Conservation (phyloP, 805 yeast genomes). For the Blastobotrys attinorum region DNA sequence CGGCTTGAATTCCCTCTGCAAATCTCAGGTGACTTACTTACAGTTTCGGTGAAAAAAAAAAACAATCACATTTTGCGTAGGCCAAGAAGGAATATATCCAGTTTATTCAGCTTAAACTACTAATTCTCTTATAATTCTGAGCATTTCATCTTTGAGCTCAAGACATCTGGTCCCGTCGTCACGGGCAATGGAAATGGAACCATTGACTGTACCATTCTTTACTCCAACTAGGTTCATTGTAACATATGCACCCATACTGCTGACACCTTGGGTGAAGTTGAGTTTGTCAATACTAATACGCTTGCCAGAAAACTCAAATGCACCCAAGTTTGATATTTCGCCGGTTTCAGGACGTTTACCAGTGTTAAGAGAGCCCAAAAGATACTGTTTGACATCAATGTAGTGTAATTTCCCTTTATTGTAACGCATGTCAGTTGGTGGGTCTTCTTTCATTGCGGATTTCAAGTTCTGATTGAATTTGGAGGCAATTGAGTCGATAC, state of each 20-base stretch:
- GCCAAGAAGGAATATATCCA: not conserved
- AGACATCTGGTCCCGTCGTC: conserved; percentile 8
- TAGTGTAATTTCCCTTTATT: not conserved
- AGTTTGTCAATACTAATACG: conserved; percentile 3
- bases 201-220: conserved; percentile 3
- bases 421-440: not conserved
- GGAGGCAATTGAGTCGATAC: not conserved
- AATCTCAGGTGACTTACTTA: not conserved
- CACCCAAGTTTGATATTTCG: conserved; percentile 9
- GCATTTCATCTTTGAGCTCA: not conserved
- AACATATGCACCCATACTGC: conserved; percentile 3
- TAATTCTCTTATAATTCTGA: not conserved
- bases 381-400: conserved; percentile 1
- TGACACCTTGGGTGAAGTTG: conserved; percentile 4
- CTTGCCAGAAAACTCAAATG: conserved; percentile 1
- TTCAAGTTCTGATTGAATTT: not conserved
- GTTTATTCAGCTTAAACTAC: not conserved
- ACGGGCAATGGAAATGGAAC: conserved; percentile 4
- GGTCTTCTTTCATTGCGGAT: not conserved
- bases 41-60: not conserved
- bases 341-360: conserved; percentile 1
- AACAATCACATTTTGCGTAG: not conserved
- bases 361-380: not conserved
- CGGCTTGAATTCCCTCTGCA: not conserved
- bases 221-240: conserved; percentile 4